phyloP scores from a whole-genome alignment of 2,329 filamentous ascomycete species.

The Aureobasidium vineae region DNA sequence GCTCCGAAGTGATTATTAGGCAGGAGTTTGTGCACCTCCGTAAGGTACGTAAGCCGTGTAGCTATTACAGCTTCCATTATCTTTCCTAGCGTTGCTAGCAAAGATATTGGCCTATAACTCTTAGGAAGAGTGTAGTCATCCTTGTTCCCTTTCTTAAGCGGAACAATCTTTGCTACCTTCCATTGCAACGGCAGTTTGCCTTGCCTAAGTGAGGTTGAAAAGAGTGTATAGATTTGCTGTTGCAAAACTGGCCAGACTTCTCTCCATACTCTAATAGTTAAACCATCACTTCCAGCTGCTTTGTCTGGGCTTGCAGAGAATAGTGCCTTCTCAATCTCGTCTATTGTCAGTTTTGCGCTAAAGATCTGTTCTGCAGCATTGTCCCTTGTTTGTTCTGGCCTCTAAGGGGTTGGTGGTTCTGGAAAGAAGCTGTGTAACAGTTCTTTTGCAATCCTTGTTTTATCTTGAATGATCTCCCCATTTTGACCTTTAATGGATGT shows the following conservation, averaged over 20 bases:
- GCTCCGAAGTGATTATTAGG: conserved; percentile 43
- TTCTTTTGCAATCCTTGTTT: conserved; percentile 14
- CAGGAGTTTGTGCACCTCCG: conserved; percentile 37
- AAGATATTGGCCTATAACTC: conserved; percentile 25
- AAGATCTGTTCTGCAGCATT: neutral
- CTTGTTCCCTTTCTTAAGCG: conserved; percentile 34
- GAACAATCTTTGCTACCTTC: conserved; percentile 34
- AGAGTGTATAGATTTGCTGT: conserved; percentile 32
- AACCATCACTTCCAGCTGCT: conserved; percentile 28
- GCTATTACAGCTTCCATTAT: conserved; percentile 37
- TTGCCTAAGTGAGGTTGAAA: conserved; percentile 30
- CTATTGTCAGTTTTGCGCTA: neutral
- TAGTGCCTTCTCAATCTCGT: too few species aligned
- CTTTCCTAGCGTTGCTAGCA: conserved; percentile 21
- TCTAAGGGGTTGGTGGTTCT: neutral
- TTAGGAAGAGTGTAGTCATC: conserved; percentile 34
- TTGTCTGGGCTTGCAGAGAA: conserved; percentile 4
- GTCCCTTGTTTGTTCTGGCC: neutral
- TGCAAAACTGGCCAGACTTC: conserved; percentile 32
- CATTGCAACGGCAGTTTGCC: conserved; percentile 32
- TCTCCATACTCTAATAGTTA: conserved; percentile 32
- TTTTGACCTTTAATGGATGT: neutral
- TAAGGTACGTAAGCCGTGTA: conserved; percentile 35
- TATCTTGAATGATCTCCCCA: conserved; percentile 17
- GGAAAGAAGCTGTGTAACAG: conserved; percentile 23